A percentile compares a stretch with the other conserved stretches of the same genome.
These are phyloP conservation scores for Neurospora sp. DNA, from an alignment of 495 filamentous ascomycete species.

Conservation along the genomic window DNA sequence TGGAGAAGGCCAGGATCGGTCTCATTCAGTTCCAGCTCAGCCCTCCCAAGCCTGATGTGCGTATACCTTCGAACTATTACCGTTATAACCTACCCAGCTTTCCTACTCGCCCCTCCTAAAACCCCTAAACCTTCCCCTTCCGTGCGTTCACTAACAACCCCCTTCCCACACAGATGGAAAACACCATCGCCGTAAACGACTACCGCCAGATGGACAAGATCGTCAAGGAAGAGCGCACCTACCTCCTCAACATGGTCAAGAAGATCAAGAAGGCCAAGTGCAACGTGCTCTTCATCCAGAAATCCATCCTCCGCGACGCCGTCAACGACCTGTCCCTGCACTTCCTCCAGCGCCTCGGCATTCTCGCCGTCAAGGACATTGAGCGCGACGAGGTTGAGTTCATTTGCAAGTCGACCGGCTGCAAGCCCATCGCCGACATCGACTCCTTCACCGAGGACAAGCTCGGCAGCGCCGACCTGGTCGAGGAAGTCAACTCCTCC, in stretches of 20 bases:
- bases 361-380: conserved; percentile 91
- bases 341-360: conserved; percentile 95
- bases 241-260: conserved; percentile 97
- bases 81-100: too few relatives aligned
- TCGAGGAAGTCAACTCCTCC: conserved; percentile 81
- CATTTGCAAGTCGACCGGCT: conserved; percentile 94
- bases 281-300: conserved; percentile 96
- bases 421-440: conserved; percentile 97
- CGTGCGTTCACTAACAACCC: background rate
- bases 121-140: background rate
- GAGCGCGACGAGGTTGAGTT: conserved; percentile 98
- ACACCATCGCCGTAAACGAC: conserved; percentile 97
- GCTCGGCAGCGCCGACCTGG: conserved; percentile 87
- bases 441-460: conserved; percentile 99
- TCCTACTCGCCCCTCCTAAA: too few relatives aligned
- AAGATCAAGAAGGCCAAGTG: conserved; percentile 99
- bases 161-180: conserved; percentile 68
- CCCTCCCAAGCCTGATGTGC: conserved; percentile 91
- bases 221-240: conserved; percentile 95
- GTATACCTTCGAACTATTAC: conserved; percentile 15
- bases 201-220: conserved; percentile 99
- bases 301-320: conserved; percentile 93
- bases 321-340: conserved; percentile 95
- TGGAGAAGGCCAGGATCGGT: conserved; percentile 96
- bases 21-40: conserved; percentile 98